Conservation (phyloP, 345 rosid species). For the Reutealis trisperma region DNA sequence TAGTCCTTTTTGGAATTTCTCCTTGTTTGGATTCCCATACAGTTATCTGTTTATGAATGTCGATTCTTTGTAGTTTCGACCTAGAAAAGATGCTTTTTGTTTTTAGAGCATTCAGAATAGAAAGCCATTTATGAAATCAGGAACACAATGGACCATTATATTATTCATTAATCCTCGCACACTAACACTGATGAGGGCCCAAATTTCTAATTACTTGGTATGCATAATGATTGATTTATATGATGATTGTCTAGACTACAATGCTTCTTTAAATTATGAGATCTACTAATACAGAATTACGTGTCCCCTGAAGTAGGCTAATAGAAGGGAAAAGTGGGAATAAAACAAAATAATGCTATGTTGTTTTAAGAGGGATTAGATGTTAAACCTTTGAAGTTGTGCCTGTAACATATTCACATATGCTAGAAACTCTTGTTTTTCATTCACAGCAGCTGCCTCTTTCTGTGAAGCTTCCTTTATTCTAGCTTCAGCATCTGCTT, state of each 20-base stretch:
- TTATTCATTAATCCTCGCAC: background rate
- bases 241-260: background rate
- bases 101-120: background rate
- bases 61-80: background rate
- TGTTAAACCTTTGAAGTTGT: constrained; percentile 81
- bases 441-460: constrained; percentile 69
- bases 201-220: background rate
- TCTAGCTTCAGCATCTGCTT: constrained; percentile 76
- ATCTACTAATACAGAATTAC: background rate
- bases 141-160: background rate
- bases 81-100: background rate
- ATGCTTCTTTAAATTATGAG: background rate
- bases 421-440: constrained; percentile 89
- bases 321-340: background rate
- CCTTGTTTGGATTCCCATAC: background rate
- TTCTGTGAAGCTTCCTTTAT: constrained; percentile 72
- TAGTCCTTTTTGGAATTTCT: background rate
- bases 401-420: constrained; percentile 75
- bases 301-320: background rate
- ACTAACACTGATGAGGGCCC: background rate
- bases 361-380: constrained; percentile 14
- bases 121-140: background rate
- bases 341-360: background rate
- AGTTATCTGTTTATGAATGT: background rate
- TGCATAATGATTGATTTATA: background rate